Evolutionary conservation across 306 rosid genomes (phyloP).

Genomic region (Pueraria montana): DNA sequence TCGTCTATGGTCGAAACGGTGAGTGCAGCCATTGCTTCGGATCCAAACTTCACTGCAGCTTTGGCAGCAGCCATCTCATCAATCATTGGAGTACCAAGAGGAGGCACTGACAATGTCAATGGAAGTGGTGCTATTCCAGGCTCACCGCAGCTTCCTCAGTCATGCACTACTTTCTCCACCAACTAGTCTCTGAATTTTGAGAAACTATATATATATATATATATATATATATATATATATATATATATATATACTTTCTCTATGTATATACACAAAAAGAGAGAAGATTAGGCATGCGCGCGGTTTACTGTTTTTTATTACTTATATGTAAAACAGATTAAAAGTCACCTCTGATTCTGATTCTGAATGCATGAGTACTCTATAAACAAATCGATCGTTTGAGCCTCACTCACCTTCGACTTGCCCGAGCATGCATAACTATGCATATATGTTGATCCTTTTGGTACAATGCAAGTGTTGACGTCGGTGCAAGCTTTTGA

Average conservation of each 20-base stretch:
- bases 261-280: slow-evolving; percentile 34
- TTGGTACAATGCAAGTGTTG: not conserved
- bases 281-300: slow-evolving; percentile 16
- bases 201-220: not conserved
- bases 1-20: slow-evolving; percentile 49
- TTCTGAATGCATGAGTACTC: not conserved
- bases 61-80: slow-evolving; percentile 69
- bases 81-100: slow-evolving; percentile 48
- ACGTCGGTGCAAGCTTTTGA: not conserved
- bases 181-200: slow-evolving; percentile 42
- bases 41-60: slow-evolving; percentile 66
- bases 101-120: not conserved
- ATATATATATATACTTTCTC: not conserved
- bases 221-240: not conserved
- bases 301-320: not conserved
- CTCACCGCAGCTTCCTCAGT: slow-evolving; percentile 63
- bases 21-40: slow-evolving; percentile 63
- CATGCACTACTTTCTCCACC: slow-evolving; percentile 65
- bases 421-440: not conserved
- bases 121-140: slow-evolving; percentile 27
- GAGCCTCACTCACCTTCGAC: not conserved
- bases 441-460: not conserved
- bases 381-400: slow-evolving; percentile 6
- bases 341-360: not conserved
- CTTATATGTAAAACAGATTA: not conserved